phyloP scores from a whole-genome alignment of 805 yeast species.

The Candida palmyrensis region DNA sequence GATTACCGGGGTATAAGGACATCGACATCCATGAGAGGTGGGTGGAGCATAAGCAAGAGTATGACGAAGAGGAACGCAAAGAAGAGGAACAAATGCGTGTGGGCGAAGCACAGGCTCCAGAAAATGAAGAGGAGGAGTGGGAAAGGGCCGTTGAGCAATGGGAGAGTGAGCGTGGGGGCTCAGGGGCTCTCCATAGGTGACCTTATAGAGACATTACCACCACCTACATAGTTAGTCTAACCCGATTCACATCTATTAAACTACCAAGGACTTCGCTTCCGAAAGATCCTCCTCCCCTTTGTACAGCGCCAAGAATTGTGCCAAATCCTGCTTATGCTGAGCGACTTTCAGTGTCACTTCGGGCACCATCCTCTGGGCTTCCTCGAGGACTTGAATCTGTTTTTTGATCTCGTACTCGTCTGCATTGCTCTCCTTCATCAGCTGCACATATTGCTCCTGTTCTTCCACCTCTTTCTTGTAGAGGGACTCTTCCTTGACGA shows the following conservation, averaged over 20 bases:
- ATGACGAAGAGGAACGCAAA: constrained; percentile 49
- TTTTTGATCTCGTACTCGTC: constrained; percentile 66
- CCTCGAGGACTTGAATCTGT: constrained; percentile 32
- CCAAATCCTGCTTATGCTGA: constrained; percentile 22
- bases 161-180: constrained; percentile 18
- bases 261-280: constrained; percentile 21
- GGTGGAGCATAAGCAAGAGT: constrained; percentile 78
- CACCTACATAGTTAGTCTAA: too few species aligned
- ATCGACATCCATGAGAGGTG: constrained; percentile 91
- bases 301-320: constrained; percentile 31
- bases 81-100: constrained; percentile 43
- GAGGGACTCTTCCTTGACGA: constrained; percentile 59
- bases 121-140: constrained; percentile 69
- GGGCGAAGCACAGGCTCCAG: constrained; percentile 22
- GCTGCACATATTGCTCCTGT: constrained; percentile 44
- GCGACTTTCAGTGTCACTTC: constrained; percentile 17
- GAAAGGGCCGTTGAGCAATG: constrained; percentile 35
- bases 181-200: constrained; percentile 52
- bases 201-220: constrained; percentile 19
- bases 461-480: constrained; percentile 57
- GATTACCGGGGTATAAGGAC: constrained; percentile 42
- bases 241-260: too few species aligned
- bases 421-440: constrained; percentile 39
- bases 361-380: constrained; percentile 34
- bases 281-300: constrained; percentile 29